Conservation (phyloP, 345 rosid genomes). For the sweet orange (Citrus sinensis) region DNA sequence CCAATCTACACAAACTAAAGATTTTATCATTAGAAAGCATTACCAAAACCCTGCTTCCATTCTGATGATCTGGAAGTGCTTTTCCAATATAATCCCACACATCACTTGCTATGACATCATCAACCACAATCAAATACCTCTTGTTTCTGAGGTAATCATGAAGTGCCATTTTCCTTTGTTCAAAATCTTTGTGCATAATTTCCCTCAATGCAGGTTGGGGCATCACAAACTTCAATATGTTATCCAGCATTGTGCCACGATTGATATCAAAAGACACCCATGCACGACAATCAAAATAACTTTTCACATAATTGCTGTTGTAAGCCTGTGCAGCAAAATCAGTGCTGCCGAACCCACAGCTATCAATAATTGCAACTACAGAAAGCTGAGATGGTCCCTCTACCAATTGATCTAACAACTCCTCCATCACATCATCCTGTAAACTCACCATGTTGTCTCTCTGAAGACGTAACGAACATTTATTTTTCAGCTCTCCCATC, state of each 20-base stretch:
- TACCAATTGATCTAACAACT: background rate
- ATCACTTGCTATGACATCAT: rapidly evolving
- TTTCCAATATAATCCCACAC: background rate
- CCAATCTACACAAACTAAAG: background rate
- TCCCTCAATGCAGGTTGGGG: background rate
- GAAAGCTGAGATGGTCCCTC: background rate
- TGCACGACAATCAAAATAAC: no score
- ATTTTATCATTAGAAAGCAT: background rate
- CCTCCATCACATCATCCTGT: background rate
- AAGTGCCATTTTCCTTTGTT: background rate
- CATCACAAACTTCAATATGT: no score
- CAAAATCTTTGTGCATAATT: background rate
- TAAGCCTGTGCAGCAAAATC: no score
- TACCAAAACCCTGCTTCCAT: background rate
- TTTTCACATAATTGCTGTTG: no score
- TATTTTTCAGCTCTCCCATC: no score
- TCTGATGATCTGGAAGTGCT: background rate
- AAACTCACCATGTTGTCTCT: background rate
- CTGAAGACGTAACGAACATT: no score
- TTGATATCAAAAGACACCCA: no score
- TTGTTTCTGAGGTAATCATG: background rate
- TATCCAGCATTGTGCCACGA: no score
- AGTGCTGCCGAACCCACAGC: no score
- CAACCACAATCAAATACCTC: background rate
- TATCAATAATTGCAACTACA: no score